Percentiles rank a stretch among this genome's conserved stretches.
These are phyloP conservation scores for Flammula alnicola DNA, from an alignment of 1,284 basidiomycete species.

Conservation along the genomic window DNA sequence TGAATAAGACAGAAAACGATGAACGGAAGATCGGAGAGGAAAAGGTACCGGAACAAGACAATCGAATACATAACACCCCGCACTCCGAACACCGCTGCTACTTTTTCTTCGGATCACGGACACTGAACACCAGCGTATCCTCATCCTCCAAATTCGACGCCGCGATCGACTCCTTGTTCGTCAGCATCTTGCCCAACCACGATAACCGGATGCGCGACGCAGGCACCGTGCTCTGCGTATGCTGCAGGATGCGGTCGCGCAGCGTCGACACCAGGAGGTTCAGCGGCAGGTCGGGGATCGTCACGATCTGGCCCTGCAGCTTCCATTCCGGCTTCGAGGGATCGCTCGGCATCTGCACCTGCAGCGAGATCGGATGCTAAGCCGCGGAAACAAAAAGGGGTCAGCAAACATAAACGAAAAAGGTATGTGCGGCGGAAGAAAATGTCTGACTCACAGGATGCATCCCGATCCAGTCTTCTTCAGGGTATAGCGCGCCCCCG, in stretches of 20 bases:
- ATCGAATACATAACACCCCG: too few species aligned
- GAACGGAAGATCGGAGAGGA: too few species aligned
- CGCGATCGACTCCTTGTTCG: constrained; percentile 83
- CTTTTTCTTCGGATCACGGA: constrained; percentile 80
- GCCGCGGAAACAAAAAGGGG: constrained; percentile 17
- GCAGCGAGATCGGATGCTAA: constrained; percentile 86
- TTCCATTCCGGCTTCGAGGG: constrained; percentile 90
- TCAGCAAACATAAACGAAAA: constrained; percentile 6
- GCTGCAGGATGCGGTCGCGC: constrained; percentile 82
- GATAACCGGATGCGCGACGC: constrained; percentile 80
- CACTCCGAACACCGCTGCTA: too few species aligned
- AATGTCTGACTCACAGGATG: constrained; percentile 70
- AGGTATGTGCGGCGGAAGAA: neutral
- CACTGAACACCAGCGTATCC: constrained; percentile 74
- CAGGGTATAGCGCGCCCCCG: constrained; percentile 79
- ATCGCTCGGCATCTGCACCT: constrained; percentile 82
- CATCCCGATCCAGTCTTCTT: constrained; percentile 86
- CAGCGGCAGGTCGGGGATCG: constrained; percentile 80
- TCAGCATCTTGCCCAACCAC: constrained; percentile 82
- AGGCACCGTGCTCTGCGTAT: constrained; percentile 77
- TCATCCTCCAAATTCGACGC: constrained; percentile 90
- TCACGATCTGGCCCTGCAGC: constrained; percentile 79
- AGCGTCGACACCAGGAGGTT: constrained; percentile 84
- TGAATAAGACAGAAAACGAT: too few species aligned
- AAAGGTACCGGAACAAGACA: too few species aligned